Evolutionary conservation across 2,329 filamentous ascomycete genomes (phyloP), one percentile per base, ranked within the genome.

Genomic region (Pezicula rhizophila): DNA sequence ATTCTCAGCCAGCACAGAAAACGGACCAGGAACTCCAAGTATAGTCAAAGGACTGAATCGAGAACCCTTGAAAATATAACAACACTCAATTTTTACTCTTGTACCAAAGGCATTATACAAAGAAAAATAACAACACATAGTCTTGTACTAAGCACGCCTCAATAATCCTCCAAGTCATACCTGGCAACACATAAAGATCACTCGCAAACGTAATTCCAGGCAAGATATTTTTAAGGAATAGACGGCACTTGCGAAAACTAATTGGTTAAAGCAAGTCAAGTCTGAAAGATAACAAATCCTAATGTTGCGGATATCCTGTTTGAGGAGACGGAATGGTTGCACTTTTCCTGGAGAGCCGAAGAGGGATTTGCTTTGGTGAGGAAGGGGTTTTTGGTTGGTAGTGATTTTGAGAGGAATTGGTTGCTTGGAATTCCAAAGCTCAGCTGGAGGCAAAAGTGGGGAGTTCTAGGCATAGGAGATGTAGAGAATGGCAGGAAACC

Each of bases 181-280:
- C 80, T 0, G 81, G 85, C 53, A 80, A 65, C 4, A 77, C 75
- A 59, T 81, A 82, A 49, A 85, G 63, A 60, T 85, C 82, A 60
- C 77, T 81, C 0, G 80, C 80, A 64, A 85, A 85, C 0, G 81
- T 85, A 57, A 85, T 84, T 1, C 82, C 80, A 0, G 82, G 82
- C 10, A 85, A 64, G 5, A 85, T 69, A 59, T 84, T 84, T 25
- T 80, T 84, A 60, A 85, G 84, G 68, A 84, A 84, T 82, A 84
- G 26, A 84, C 74, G 1, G 80, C 76, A 58, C 79, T 82, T 20
- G 81, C 80, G 46, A 85, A 66, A 6, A 84, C 68, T 35, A 84
- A 67, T 58, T 85, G 82, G 58, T 84, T 84, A 64, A 85, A 84
- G 18, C 75, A 55, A 4, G 65, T 69, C 77, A 77, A 80, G 56